Evolutionary conservation across 345 rosid species (phyloP), one percentile per base, ranked within the genome.

Genomic region (Combretum micranthum): DNA sequence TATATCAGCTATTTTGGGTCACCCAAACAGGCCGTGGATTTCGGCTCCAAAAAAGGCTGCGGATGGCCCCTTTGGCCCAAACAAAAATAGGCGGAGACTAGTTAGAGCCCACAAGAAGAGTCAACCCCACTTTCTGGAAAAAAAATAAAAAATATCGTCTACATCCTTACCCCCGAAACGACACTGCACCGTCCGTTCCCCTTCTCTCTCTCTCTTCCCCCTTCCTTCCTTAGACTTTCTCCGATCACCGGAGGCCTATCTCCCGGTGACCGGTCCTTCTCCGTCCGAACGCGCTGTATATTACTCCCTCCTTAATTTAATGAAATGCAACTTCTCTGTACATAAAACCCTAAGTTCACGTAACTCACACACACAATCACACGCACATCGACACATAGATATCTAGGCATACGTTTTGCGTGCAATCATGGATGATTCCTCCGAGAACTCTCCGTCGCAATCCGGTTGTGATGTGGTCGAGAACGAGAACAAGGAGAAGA

Each of bases 181-280:
- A n/a, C n/a, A 14, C 37, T 12, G 48, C 4, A 26, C 18, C 15
- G 17, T 15, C 37, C 32, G 1, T 15, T 52, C 15, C 42, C 19
- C 25, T 12, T 53, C 57, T 8, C 58, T 25, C 4, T 32, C 52
- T 12, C 44, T n/a, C 23, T 26, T n/a, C 1, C 42, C 20, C 8
- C 32, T 8, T n/a, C n/a, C n/a, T n/a, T n/a, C n/a, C 58, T 32
- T 20, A 18, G 48, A 52, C 53, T 25, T 59, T 5, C 39, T 32
- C 39, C 68, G 64, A 70, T 69, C 65, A 57, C 72, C 69, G 83
- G 77, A 15, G 25, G 58, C 52, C 54, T 21, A 63, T 47, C 57
- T 61, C 52, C 75, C 77, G 75, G 75, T 51, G 64, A 51, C 51
- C 58, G 73, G 69, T 16, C 13, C 17, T 13, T 46, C 55, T 19